Evolutionary conservation across 495 filamentous ascomycete species (phyloP), one percentile per base, ranked within the genome.

Genomic region (Parachaetomium inaequale): DNA sequence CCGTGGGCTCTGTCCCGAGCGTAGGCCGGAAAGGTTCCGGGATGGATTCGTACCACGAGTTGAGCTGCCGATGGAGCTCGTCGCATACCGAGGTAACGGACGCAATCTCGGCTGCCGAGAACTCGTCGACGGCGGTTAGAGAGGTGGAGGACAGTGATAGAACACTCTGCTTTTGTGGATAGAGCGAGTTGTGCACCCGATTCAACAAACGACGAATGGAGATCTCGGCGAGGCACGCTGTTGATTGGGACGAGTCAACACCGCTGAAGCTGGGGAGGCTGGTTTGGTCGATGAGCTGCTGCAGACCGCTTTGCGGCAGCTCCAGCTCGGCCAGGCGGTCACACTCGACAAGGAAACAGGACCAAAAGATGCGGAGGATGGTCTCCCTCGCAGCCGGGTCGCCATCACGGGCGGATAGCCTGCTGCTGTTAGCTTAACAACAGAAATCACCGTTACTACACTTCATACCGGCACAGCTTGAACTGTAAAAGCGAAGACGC

Each of bases 361-460:
- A 55, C 53, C 53, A 55, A n/a, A 55, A 55, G 21, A 55, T 25
- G 23, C 53, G 53, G 32, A 55, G 53, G 34, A 55, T 55, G 21
- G 23, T 26, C 15, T 55, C 53, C 14, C 36, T 25, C 4, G 53
- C 34, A 4, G 53, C 36, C 1, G 34, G 34, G 21, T 55, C 53
- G 14, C 31, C 53, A 26, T 55, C 53, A 12, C 53, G 53, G 17
- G 53, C 10, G 23, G 53, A 42, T 42, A 55, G 25, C 19, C 53
- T 55, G 12, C 26, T 31, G 3, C 26, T 26, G 23, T 38, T 23
- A 46, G 42, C 42, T 7, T 15, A 21, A 17, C 10, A 46, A 21
- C 2, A 11, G 4, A 17, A 40, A 5, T 42, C 15, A 3, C 14
- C 3, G 15, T 6, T 8, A 36, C 11, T 36, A 7, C 2, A 7